These are phyloP conservation scores for Rhododendron mucronatum DNA, from an alignment of 148 eudicot species.

Conservation along the genomic window DNA sequence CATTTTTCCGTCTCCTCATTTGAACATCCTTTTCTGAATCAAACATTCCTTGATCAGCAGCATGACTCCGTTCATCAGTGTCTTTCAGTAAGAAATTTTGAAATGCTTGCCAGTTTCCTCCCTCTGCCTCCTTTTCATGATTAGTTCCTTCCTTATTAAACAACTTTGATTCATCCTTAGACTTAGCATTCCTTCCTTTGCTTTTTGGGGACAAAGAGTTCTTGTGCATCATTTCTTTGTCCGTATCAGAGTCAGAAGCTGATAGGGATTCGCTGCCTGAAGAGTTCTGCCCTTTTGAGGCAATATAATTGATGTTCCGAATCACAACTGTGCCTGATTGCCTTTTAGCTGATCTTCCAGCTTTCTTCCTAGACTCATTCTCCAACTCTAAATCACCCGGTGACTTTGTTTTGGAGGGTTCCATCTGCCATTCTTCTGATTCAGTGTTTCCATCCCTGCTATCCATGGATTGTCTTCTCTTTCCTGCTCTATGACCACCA, in stretches of 20 bases:
- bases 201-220: constrained; percentile 29
- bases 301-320: constrained; percentile 76
- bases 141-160: constrained; percentile 22
- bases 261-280: constrained; percentile 44
- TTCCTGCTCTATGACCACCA: constrained; percentile 35
- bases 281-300: constrained; percentile 51
- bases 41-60: constrained; percentile 50
- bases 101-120: constrained; percentile 89
- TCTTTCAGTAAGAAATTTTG: constrained; percentile 72
- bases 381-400: constrained; percentile 33
- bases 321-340: constrained; percentile 67
- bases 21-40: constrained; percentile 50
- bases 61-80: constrained; percentile 47
- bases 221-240: constrained; percentile 19
- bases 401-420: constrained; percentile 22
- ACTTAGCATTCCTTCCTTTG: constrained; percentile 28
- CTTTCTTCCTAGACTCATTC: constrained; percentile 43
- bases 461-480: constrained; percentile 55
- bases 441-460: constrained; percentile 43
- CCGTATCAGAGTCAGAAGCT: constrained; percentile 48
- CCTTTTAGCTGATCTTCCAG: constrained; percentile 51
- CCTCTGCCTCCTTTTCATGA: constrained; percentile 41
- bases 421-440: constrained; percentile 40
- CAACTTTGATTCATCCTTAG: constrained; percentile 27
- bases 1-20: constrained; percentile 37